phyloP scores from a whole-genome alignment of 2,329 filamentous ascomycete species.

The Penicillium janthinellum region DNA sequence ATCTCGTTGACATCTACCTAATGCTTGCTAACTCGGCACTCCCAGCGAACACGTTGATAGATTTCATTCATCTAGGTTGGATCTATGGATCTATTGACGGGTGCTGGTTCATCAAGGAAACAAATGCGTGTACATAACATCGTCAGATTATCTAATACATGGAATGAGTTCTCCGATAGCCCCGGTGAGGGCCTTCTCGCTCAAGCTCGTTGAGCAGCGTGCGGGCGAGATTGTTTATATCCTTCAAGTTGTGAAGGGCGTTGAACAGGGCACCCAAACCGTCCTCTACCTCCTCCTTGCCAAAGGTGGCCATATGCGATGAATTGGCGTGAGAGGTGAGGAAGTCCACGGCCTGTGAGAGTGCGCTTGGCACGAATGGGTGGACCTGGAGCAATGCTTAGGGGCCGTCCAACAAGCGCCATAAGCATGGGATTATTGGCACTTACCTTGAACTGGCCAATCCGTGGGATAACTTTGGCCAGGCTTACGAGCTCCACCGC shows the following conservation, averaged over 20 bases:
- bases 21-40: slow-evolving; percentile 44
- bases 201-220: not conserved
- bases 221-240: not conserved
- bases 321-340: not conserved
- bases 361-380: not conserved
- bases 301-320: not conserved
- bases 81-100: not conserved
- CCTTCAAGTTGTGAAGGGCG: not conserved
- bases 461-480: not conserved
- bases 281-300: not conserved
- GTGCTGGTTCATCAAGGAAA: not conserved
- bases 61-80: too few species aligned
- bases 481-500: not conserved
- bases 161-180: not conserved
- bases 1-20: slow-evolving; percentile 45
- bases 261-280: not conserved
- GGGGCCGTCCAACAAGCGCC: not conserved
- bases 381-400: not conserved
- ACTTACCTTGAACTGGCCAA: not conserved
- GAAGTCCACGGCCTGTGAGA: not conserved
- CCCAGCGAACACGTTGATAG: slow-evolving; percentile 37
- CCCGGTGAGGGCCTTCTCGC: not conserved
- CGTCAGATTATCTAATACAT: not conserved
- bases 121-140: not conserved
- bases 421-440: not conserved